These are phyloP conservation scores for Helotiales sp. DNA, from an alignment of 2,329 filamentous ascomycete species.

Conservation along the genomic window DNA sequence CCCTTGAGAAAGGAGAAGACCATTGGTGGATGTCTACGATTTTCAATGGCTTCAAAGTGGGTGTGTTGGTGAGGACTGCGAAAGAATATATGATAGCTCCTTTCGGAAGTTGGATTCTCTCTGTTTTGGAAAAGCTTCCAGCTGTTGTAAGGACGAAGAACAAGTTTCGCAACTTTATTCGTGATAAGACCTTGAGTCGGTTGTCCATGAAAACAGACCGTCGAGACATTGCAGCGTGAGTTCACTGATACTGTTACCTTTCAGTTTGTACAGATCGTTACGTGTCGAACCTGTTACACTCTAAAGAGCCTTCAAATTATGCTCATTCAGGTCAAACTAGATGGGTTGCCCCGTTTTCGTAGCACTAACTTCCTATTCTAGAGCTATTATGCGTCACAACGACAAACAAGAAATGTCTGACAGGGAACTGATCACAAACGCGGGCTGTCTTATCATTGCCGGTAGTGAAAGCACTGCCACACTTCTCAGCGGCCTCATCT, in stretches of 20 bases:
- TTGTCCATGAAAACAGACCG: too few species aligned
- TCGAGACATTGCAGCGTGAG: too few species aligned
- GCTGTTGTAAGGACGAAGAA: too few species aligned
- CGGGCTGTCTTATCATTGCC: not conserved
- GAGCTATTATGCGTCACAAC: not conserved
- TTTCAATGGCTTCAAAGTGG: not conserved
- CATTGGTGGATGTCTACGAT: constrained; percentile 27
- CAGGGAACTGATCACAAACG: not conserved
- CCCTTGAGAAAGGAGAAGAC: constrained; percentile 28
- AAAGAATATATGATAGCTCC: constrained; percentile 1
- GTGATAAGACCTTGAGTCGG: too few species aligned
- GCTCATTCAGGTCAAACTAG: too few species aligned
- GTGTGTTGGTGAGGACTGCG: not conserved
- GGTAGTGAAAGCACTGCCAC: constrained; percentile 7
- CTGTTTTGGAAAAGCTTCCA: not conserved
- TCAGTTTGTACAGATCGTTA: too few species aligned
- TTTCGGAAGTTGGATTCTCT: not conserved
- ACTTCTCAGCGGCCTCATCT: not conserved
- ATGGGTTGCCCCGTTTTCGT: not conserved
- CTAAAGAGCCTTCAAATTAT: too few species aligned
- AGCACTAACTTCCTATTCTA: too few species aligned
- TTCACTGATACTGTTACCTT: too few species aligned
- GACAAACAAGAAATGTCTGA: not conserved
- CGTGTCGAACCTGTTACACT: too few species aligned
- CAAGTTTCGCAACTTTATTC: too few species aligned